A percentile compares a stretch with the other conserved stretches of the same genome.
These are phyloP conservation scores for Aspergillus puulaauensis DNA, from an alignment of 2,329 filamentous ascomycete species.

Conservation along the genomic window DNA sequence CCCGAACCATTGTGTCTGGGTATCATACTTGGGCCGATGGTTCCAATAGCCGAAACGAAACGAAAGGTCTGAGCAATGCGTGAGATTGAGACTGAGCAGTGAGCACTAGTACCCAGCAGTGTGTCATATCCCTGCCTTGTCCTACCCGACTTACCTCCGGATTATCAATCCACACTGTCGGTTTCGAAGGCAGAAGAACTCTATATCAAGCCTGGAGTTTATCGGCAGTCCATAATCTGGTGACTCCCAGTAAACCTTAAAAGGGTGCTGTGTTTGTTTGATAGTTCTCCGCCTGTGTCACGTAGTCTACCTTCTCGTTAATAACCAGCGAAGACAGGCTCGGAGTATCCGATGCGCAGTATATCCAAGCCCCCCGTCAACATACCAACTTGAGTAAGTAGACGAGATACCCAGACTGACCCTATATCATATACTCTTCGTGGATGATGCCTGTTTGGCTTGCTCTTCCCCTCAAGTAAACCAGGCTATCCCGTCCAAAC, in stretches of 20 bases:
- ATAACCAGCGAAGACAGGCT: too few species aligned
- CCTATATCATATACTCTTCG: not conserved
- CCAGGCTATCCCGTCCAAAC: not conserved
- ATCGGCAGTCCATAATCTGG: not conserved
- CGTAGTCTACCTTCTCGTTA: too few species aligned
- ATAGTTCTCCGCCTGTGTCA: too few species aligned
- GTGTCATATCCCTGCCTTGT: not conserved
- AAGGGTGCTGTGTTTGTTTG: too few species aligned
- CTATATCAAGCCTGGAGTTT: not conserved
- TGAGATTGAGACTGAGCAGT: too few species aligned
- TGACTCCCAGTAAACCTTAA: not conserved
- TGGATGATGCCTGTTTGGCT: not conserved
- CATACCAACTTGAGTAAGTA: not conserved
- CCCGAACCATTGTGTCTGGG: too few species aligned
- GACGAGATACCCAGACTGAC: not conserved
- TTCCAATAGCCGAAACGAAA: not conserved
- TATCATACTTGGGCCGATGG: too few species aligned
- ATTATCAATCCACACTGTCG: not conserved
- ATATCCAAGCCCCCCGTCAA: too few species aligned
- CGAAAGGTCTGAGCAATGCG: not conserved
- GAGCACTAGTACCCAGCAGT: not conserved
- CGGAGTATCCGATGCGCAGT: too few species aligned
- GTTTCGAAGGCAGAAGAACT: not conserved
- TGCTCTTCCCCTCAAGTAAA: not conserved
- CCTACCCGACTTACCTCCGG: not conserved